A percentile compares a stretch with the other conserved stretches of the same genome.
Conservation (phyloP, 768 basidiomycete genomes). For the Hypholoma sublateritium region DNA sequence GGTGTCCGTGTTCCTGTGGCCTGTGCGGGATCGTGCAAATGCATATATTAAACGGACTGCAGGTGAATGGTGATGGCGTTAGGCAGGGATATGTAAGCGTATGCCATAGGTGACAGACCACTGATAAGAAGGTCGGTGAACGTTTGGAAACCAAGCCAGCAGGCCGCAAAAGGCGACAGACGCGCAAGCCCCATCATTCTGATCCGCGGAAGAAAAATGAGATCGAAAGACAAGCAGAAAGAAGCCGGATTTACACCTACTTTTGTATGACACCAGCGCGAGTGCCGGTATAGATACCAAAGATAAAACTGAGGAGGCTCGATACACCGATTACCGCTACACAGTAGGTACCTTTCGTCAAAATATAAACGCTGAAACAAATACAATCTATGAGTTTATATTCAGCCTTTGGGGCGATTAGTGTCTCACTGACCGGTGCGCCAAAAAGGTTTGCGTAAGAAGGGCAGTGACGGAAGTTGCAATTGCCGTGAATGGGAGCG, state of each 20-base stretch:
- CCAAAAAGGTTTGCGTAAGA: slow-evolving; percentile 50
- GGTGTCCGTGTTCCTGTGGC: slow-evolving; percentile 50
- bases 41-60: slow-evolving; percentile 27
- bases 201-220: not conserved
- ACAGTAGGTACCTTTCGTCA: slow-evolving; percentile 34
- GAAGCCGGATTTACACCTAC: slow-evolving; percentile 30
- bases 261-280: slow-evolving; percentile 39
- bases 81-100: slow-evolving; percentile 1
- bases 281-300: slow-evolving; percentile 41
- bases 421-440: slow-evolving; percentile 40
- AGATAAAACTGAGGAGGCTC: slow-evolving; percentile 35
- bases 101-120: slow-evolving; percentile 24
- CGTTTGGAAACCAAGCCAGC: slow-evolving; percentile 50
- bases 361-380: slow-evolving; percentile 28
- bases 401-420: not conserved
- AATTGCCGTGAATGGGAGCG: slow-evolving; percentile 48
- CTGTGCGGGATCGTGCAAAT: slow-evolving; percentile 44
- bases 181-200: slow-evolving; percentile 40
- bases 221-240: not conserved
- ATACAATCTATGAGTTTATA: not conserved
- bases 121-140: slow-evolving; percentile 43
- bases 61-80: not conserved
- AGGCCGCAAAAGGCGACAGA: slow-evolving; percentile 41
- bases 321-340: slow-evolving; percentile 34
- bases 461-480: slow-evolving; percentile 46